A percentile compares a stretch with the other conserved stretches of the same genome.
phyloP scores from a whole-genome alignment of 208 protist species.

The Crithidia brevicula region DNA sequence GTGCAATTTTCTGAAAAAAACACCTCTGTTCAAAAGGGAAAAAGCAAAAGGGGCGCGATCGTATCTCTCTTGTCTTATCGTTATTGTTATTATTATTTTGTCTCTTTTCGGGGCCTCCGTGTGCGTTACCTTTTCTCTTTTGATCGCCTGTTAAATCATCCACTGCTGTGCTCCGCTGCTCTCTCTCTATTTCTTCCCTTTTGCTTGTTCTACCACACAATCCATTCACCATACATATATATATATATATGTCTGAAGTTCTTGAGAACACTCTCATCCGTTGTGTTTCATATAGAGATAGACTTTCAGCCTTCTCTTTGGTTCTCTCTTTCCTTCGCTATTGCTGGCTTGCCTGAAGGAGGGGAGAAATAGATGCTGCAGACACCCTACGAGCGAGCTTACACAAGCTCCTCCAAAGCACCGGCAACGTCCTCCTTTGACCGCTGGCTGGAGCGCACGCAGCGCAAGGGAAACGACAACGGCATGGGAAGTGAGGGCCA shows the following conservation, averaged over 20 bases:
- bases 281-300: too few relatives aligned
- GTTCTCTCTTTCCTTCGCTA: conserved; percentile 1
- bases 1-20: too few relatives aligned
- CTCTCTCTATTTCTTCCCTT: background rate
- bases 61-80: too few relatives aligned
- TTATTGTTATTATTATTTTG: too few relatives aligned
- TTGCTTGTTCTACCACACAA: too few relatives aligned
- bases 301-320: conserved; percentile 1
- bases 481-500: too few relatives aligned
- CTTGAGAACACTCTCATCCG: too few relatives aligned
- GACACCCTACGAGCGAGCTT: background rate
- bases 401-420: background rate
- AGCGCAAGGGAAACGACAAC: background rate
- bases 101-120: too few relatives aligned
- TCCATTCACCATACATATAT: conserved; percentile 12
- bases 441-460: conserved; percentile 15
- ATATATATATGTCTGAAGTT: background rate
- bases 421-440: conserved; percentile 5
- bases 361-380: conserved; percentile 16
- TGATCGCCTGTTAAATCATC: background rate
- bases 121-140: background rate
- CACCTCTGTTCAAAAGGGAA: too few relatives aligned
- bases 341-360: conserved; percentile 4
- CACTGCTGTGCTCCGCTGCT: background rate
- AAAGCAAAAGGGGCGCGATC: too few relatives aligned